Evolutionary conservation across 441 rosid species (phyloP), one percentile per base, ranked within the genome.

Genomic region (Dalechampia spathulata): DNA sequence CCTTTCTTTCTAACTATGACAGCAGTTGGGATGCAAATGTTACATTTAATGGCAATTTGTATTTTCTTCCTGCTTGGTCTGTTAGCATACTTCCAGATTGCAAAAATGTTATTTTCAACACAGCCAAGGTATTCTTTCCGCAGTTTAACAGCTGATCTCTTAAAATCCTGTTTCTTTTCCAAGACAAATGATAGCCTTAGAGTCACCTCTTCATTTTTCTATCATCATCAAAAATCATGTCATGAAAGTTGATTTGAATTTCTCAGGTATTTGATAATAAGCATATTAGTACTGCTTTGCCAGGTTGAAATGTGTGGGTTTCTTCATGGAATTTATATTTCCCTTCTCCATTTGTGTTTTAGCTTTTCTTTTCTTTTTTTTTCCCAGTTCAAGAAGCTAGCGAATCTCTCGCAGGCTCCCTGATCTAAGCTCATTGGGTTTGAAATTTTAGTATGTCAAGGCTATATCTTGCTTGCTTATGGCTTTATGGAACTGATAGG

Each of bases 1-100:
- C 91, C 14, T 81, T 84, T 71, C 81, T 84, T 23, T 82, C 87
- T 14, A 84, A 84, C 68, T 77, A 56, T 52, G 83, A 71, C 63
- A 65, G 62, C 40, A 49, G 28, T 27, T 58, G 56, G 49, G 83
- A 84, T 60, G 91, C 82, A 22, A 70, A 64, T 10, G 82, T 75
- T 55, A 64, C 69, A 7, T 84, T 79, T 63, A 74, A 77, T 2
- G 82, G 87, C 54, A 69, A 74, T 2, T 38, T 51, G 7, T 79
- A 79, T 66, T 79, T 65, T 60, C 87, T 83, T 65, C 85, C 91
- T 6, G 82, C 91, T 65, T 83, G 91, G 91, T 83, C 91, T 13
- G 87, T 83, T 12, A 83, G 91, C 81, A 79, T 83, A 52, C 85
- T 83, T 25, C 82, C 91, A 7, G 91, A 83, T 58, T 83, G 87